Base-by-base conservation (phyloP, 768 basidiomycete genomes). In the Steccherinum ochraceum region DNA sequence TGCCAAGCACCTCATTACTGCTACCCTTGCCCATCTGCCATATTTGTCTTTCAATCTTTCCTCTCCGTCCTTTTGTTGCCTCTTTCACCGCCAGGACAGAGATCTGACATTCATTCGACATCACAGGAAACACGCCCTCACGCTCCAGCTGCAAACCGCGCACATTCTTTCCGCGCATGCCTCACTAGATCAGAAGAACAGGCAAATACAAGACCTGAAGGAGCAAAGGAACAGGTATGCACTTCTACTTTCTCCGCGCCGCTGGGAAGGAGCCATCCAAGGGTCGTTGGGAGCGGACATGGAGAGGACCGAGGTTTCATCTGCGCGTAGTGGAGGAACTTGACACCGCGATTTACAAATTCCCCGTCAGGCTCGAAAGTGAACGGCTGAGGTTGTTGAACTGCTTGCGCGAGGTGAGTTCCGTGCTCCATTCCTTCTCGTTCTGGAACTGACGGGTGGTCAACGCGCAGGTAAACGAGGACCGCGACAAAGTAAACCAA, bases 91-190 rank as follows among this genome's bases (percentile, higher is more conserved):
- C n/a, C n/a, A n/a, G n/a, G n/a, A n/a, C n/a, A n/a, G n/a, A n/a
- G n/a, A n/a, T n/a, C n/a, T n/a, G n/a, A n/a, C n/a, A n/a, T n/a
- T n/a, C n/a, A n/a, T n/a, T n/a, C n/a, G n/a, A n/a, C n/a, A n/a
- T 7, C 30, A 35, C 52, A 90, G 88, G 69, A 90, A 90, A 69
- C 89, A 91, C 63, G 88, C 88, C 3, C 64, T 92, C 55, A 87
- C 87, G 7, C 70, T 92, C 40, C 89, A 92, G 65, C 70, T 92
- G 27, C 90, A 92, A 57, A 92, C 90, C 10, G 89, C 90, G 10
- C 88, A 92, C 62, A 89, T 92, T 40, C 71, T 92, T 2, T 89
- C 89, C 5, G 88, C 88, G 4, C 89, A 92, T 63, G 81, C 86
- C 1, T 77, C 83, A 24, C 71, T 92, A 3, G 86, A 90, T 53